phyloP scores from a whole-genome alignment of 2,329 filamentous ascomycete genomes.

The Orbilia blumenaviensis region DNA sequence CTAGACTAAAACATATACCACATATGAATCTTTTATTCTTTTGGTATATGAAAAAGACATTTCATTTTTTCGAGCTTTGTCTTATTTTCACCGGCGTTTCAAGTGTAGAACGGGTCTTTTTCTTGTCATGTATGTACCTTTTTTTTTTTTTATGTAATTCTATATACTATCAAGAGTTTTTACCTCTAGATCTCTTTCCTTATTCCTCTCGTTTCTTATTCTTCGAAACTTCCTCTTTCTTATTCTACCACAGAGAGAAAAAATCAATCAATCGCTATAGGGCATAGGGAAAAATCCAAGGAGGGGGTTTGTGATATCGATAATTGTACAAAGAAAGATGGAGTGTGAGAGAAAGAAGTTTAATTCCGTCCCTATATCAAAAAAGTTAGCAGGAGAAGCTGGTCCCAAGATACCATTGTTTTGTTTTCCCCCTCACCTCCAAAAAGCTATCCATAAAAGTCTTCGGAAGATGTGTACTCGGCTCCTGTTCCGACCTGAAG shows the following conservation, averaged over 20 bases:
- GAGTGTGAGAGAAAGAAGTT: too few relatives aligned
- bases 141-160: neutral
- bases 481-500: slow-evolving; percentile 87
- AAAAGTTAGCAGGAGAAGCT: neutral
- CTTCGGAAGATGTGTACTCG: slow-evolving; percentile 77
- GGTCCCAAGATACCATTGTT: neutral
- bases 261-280: too few relatives aligned
- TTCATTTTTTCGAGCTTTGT: neutral
- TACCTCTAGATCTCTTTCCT: too few relatives aligned
- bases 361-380: slow-evolving; percentile 56
- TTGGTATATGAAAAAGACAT: neutral
- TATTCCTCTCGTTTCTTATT: neutral
- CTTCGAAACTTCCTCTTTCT: too few relatives aligned
- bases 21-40: neutral
- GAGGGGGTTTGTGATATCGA: neutral
- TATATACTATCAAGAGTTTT: slow-evolving; percentile 27
- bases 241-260: too few relatives aligned
- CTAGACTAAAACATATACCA: neutral
- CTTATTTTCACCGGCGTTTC: slow-evolving; percentile 18
- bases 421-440: slow-evolving; percentile 74
- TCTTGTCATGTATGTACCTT: neutral
- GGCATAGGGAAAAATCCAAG: too few relatives aligned
- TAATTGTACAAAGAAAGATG: slow-evolving; percentile 22
- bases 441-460: slow-evolving; percentile 96
- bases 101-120: neutral